Evolutionary conservation across 768 basidiomycete genomes (phyloP), one percentile per base, ranked within the genome.

Genomic region (Paxillus involutus): DNA sequence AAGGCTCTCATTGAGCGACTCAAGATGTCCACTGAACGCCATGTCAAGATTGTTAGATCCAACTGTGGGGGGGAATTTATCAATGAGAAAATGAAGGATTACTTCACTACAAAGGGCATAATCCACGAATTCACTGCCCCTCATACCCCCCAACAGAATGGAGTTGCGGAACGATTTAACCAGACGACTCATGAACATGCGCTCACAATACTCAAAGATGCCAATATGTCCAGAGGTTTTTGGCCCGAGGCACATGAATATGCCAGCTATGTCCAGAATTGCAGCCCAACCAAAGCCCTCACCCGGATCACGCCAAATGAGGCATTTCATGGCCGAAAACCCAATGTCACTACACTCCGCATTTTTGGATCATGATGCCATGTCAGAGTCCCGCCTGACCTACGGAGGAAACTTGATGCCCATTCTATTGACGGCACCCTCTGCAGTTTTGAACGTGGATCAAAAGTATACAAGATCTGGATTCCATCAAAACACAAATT

Each of bases 131-230:
- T 21, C 12, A 63, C 64, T 7, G 47, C 49, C 11, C 55, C 44
- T 12, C 17, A 64, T n/a, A 61, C 63, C 3, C 65, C 67, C 1
- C 58, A 66, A 26, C 67, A 69, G 44, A 72, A 71, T 45, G 62
- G 66, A 10, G 49, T 68, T 13, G 67, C 71, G 1, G 67, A 72
- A 47, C 41, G 63, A 0, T 61, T 66, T 10, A 71, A 71, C 37
- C 59, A 66, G 2, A 71, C 67, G 0, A 50, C 64, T 2, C 50
- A 64, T 14, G 62, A 70, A 12, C 47, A 56, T 33, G 63, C 59
- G 0, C 59, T 64, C 1, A 59, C 69, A 1, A 64, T 67, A 55
- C 56, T 70, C 2, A 55, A 63, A 21, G 62, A 56, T 14, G 49
- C 58, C 14, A 41, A 56, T 0, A 41, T 70, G 4, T 59, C 62